Conservation (phyloP, 805 yeast genomes). For the Zygosaccharomyces rouxii region DNA sequence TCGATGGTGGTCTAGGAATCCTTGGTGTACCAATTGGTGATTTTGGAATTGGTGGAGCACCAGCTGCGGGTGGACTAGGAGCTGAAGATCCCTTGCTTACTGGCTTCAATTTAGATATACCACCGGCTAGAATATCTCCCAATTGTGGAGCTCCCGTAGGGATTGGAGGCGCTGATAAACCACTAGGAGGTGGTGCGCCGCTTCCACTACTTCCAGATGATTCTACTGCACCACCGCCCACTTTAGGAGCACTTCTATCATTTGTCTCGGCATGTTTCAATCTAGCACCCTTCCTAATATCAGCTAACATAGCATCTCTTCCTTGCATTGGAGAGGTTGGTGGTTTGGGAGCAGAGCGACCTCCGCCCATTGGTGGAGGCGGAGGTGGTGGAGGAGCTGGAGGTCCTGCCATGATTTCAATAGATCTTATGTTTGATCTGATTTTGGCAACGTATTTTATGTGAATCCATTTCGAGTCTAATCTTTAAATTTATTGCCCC, state of each 20-base stretch:
- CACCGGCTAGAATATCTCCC: constrained; percentile 51
- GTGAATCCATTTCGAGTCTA: background rate
- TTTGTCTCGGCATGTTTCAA: constrained; percentile 61
- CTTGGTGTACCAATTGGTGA: constrained; percentile 29
- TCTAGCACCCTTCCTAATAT: constrained; percentile 66
- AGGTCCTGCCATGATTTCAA: constrained; percentile 16
- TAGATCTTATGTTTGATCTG: background rate
- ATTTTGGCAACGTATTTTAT: no score
- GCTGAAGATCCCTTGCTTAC: constrained; percentile 33
- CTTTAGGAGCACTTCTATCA: constrained; percentile 60
- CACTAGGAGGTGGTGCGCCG: constrained; percentile 18
- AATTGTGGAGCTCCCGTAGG: constrained; percentile 35
- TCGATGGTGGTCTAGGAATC: constrained; percentile 7
- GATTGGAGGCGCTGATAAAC: constrained; percentile 26
- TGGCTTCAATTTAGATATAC: constrained; percentile 67
- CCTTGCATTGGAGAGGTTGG: constrained; percentile 35
- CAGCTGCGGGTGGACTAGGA: constrained; percentile 32
- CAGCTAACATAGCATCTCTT: constrained; percentile 64
- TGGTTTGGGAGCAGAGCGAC: constrained; percentile 33
- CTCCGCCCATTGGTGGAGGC: constrained; percentile 39
- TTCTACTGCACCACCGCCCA: constrained; percentile 35
- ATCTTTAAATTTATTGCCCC: background rate
- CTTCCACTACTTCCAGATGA: constrained; percentile 10
- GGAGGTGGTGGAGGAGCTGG: constrained; percentile 62
- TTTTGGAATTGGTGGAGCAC: constrained; percentile 39